These are phyloP conservation scores for Fusarium coicis DNA, from an alignment of 2,329 filamentous ascomycete genomes.

Conservation along the genomic window DNA sequence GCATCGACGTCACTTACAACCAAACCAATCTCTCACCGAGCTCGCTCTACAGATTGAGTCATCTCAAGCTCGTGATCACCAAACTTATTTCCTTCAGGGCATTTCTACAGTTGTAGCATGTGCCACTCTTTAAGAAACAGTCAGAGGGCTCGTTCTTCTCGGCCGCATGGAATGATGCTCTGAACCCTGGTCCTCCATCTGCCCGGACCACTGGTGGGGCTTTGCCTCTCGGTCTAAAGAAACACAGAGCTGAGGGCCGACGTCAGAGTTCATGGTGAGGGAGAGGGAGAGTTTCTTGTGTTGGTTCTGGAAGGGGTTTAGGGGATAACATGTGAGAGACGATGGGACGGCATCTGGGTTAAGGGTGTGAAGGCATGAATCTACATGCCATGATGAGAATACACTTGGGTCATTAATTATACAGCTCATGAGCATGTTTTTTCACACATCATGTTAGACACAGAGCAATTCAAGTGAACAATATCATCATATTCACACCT, in stretches of 20 bases:
- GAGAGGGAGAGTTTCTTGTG: background rate
- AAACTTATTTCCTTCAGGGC: background rate
- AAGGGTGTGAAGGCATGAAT: conserved; percentile 16
- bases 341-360: background rate
- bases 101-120: background rate
- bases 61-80: conserved; percentile 21
- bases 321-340: conserved; percentile 20
- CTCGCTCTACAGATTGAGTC: conserved; percentile 4
- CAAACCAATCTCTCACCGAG: conserved; percentile 15
- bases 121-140: background rate
- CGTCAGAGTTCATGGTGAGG: conserved; percentile 24
- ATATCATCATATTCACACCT: background rate
- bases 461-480: rapidly evolving
- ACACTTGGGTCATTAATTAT: background rate
- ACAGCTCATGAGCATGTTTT: background rate
- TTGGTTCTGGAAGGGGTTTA: background rate
- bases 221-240: background rate
- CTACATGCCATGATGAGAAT: background rate
- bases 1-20: conserved; percentile 40
- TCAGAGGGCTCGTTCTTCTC: conserved; percentile 3
- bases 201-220: conserved; percentile 41
- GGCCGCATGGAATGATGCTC: conserved; percentile 43
- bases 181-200: conserved; percentile 42
- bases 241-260: conserved; percentile 22
- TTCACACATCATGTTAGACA: too few relatives aligned